A percentile compares a stretch with the other conserved stretches of the same genome.
Conservation (phyloP, 495 filamentous ascomycete genomes). For the Rhizodiscina lignyota region DNA sequence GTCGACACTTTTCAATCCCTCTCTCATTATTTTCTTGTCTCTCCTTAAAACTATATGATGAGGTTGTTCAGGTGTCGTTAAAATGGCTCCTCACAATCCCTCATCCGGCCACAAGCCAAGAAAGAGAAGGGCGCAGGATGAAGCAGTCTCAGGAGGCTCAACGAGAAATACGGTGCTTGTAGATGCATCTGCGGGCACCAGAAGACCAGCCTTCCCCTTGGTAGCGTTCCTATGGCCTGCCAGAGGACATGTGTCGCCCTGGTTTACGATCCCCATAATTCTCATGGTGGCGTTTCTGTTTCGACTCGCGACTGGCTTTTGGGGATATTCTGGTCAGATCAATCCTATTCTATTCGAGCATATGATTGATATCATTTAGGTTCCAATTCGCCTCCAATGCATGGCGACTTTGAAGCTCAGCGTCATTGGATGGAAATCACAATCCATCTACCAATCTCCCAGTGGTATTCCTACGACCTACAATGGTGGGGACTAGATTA, state of each 20-base stretch:
- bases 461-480: slow-evolving; percentile 96
- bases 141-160: too few relatives aligned
- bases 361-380: slow-evolving; percentile 27
- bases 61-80: slow-evolving; percentile 1
- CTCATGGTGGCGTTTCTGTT: slow-evolving; percentile 85
- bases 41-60: too few relatives aligned
- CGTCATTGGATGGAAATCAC: slow-evolving; percentile 98
- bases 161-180: slow-evolving; percentile 19
- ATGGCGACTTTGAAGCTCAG: slow-evolving; percentile 95
- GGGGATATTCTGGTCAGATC: slow-evolving; percentile 74
- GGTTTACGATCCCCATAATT: slow-evolving; percentile 74
- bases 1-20: too few relatives aligned
- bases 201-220: slow-evolving; percentile 54
- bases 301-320: slow-evolving; percentile 78
- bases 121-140: slow-evolving; percentile 32
- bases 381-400: slow-evolving; percentile 68
- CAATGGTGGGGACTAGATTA: slow-evolving; percentile 98
- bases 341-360: slow-evolving; percentile 1
- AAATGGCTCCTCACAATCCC: too few relatives aligned
- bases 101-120: slow-evolving; percentile 37
- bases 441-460: slow-evolving; percentile 66
- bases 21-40: too few relatives aligned
- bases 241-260: slow-evolving; percentile 70
- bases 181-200: not conserved
- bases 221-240: slow-evolving; percentile 87